Base-by-base conservation (phyloP, 257 asterid genomes). In the Haberlea rhodopensis region DNA sequence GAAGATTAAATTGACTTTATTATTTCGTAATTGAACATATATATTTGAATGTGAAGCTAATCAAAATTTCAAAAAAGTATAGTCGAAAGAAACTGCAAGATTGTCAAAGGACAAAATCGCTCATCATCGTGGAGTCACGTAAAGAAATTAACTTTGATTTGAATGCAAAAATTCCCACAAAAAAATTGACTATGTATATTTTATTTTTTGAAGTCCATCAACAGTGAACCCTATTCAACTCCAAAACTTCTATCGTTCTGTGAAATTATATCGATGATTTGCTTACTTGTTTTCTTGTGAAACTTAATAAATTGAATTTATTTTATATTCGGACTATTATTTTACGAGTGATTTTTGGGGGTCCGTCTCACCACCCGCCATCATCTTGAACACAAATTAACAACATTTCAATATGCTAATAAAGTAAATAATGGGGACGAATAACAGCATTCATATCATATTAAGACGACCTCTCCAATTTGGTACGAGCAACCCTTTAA, bases 131-230 rank as follows among this genome's bases (percentile, higher is more conserved):
- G 7, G 37, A 29, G 37, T 22, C 56, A 67, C 71, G 45, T 76
- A 62, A n/a, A 29, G 34, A 29, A 29, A 4, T 29, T 5, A 29
- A 29, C 37, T 29, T 29, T 29, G 37, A 10, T 49, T 28, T 28
- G 64, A 63, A 59, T 21, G 55, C 55, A 57, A 28, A 65, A 67
- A 66, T 71, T 79, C 82, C 87, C 76, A 78, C 84, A 80, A 76
- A n/a, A n/a, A 78, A 78, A 68, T 65, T 73, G 82, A 81, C 82
- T 28, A 4, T 66, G 29, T 58, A 23, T 54, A 40, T 28, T 25
- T 21, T 7, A 21, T 6, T 28, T 34, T 43, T 53, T 23, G 57
- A 52, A 69, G 73, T 66, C 78, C 66, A 69, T 57, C 68, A 54
- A 66, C 71, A 67, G 45, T 66, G 73, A 56, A 72, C 57, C 71